Evolutionary conservation across 1,284 basidiomycete species (phyloP).

Genomic region (Microbotryomycetes sp.): DNA sequence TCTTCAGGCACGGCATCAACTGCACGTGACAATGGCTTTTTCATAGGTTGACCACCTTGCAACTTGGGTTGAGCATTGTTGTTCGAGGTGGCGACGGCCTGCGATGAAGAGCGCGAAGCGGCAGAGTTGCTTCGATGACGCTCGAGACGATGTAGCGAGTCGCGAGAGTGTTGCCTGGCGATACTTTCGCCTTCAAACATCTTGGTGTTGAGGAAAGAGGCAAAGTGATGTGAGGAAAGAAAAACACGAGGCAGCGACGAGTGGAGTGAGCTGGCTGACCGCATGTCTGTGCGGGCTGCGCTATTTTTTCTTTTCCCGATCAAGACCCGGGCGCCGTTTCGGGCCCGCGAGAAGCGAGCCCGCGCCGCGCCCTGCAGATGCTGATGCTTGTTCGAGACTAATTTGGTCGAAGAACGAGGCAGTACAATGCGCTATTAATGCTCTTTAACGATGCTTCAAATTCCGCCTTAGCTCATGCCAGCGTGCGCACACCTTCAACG

Average conservation of each 20-base stretch:
- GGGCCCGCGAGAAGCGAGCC: too few species aligned
- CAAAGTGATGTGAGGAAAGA: background rate
- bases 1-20: conserved; percentile 1
- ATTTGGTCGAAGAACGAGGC: background rate
- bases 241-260: conserved; percentile 3
- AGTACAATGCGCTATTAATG: background rate
- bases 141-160: background rate
- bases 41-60: background rate
- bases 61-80: background rate
- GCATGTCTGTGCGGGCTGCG: background rate
- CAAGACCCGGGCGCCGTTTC: too few species aligned
- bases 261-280: background rate
- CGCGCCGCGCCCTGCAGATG: too few species aligned
- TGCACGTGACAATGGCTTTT: background rate
- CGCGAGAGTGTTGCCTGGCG: background rate
- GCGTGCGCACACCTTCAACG: background rate
- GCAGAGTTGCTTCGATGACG: background rate
- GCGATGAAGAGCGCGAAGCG: background rate
- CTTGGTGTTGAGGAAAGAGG: background rate
- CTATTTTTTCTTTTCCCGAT: too few species aligned
- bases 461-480: background rate
- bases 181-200: background rate
- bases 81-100: background rate
- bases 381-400: too few species aligned
- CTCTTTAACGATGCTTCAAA: background rate